Evolutionary conservation across 257 asterid genomes (phyloP), one percentile per base, ranked within the genome.

Genomic region (Nicotiana benthamiana): DNA sequence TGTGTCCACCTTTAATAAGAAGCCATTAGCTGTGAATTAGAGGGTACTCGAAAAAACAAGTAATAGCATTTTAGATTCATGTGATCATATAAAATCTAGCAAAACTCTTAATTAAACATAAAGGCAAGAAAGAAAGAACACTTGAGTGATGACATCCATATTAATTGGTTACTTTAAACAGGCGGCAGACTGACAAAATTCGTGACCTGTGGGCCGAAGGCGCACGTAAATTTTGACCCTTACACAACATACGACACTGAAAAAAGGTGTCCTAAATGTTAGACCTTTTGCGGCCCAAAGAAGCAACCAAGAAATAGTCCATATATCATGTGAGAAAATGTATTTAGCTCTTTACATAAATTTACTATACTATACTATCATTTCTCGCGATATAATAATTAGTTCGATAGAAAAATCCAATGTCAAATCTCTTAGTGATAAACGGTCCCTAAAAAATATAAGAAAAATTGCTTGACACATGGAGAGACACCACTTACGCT

Each of bases 301-400:
- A 84, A 84, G 36, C 83, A 56, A n/a, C 87, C 82, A 9, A 75
- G 84, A 76, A 84, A 61, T 56, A 0, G 61, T 56, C 61, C 62
- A 40, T 40, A 40, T 40, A 7, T 28, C 32, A 51, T 8, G 30
- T 6, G 52, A 48, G 59, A 75, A 63, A 75, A 48, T 20, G 20
- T 15, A 28, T 17, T 80, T 7, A 48, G 17, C 57, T 53, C 61
- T 15, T 40, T 40, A 18, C 1, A 80, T 57, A 30, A 36, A 59
- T 63, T 81, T 51, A 74, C 46, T 67, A 20, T 40, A 30, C 78
- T 51, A 48, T 63, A 24, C 26, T 52, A 65, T 43, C 13, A 40
- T 15, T 52, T 79, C 80, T 66, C 1, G 6, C 9, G 40, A 75
- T 76, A 56, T 18, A 75, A 81, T 75, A 61, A 30, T 77, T 26